phyloP scores from a whole-genome alignment of 2,329 filamentous ascomycete genomes.

The Fusarium poae region DNA sequence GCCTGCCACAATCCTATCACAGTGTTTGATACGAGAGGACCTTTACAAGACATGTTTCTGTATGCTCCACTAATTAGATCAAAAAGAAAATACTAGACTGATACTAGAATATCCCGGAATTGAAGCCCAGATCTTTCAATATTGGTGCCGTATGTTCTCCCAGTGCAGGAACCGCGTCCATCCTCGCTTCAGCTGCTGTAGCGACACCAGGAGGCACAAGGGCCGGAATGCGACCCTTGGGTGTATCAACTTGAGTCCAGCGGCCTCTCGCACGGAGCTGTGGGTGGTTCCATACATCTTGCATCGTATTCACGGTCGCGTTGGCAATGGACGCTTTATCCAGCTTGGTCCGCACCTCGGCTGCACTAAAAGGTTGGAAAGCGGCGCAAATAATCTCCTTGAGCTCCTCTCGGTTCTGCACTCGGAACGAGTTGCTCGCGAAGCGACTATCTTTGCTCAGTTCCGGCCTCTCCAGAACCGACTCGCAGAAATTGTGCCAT shows the following conservation, averaged over 20 bases:
- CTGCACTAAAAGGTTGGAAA: slow-evolving; percentile 57
- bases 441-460: slow-evolving; percentile 63
- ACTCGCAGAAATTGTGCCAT: slow-evolving; percentile 63
- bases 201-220: slow-evolving; percentile 63
- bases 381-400: slow-evolving; percentile 59
- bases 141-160: slow-evolving; percentile 59
- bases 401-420: slow-evolving; percentile 61
- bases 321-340: slow-evolving; percentile 66
- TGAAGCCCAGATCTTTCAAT: background rate
- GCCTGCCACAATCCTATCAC: too few relatives aligned
- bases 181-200: slow-evolving; percentile 46
- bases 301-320: slow-evolving; percentile 67
- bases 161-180: slow-evolving; percentile 61
- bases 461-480: slow-evolving; percentile 59
- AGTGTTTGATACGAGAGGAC: background rate
- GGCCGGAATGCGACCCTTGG: slow-evolving; percentile 60
- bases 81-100: background rate
- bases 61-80: background rate
- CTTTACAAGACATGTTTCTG: background rate
- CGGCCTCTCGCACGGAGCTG: slow-evolving; percentile 64
- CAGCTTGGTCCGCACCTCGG: slow-evolving; percentile 58
- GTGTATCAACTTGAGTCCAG: slow-evolving; percentile 65
- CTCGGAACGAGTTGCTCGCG: slow-evolving; percentile 59
- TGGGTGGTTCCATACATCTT: slow-evolving; percentile 66
- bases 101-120: background rate